Evolutionary conservation across 345 rosid species (phyloP), one percentile per base, ranked within the genome.

Genomic region (Limnanthes douglasii): DNA sequence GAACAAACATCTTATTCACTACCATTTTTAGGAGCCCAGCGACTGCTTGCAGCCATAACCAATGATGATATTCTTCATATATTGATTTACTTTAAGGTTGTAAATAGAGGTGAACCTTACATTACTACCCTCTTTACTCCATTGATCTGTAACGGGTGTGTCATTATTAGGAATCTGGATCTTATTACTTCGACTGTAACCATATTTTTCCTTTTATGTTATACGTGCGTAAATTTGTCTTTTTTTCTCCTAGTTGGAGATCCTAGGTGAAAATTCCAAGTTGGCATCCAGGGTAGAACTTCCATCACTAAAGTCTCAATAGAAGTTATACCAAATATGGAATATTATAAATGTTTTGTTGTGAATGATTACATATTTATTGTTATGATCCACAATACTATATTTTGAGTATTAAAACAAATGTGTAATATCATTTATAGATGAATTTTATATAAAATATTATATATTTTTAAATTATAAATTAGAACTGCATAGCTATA

Each of bases 11-110:
- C n/a, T n/a, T n/a, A n/a, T n/a, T n/a, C n/a, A n/a, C n/a, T n/a
- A n/a, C n/a, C n/a, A n/a, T n/a, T n/a, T n/a, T n/a, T n/a, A n/a
- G 99, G 99, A 39, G 99, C 99, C 42, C 99, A 96, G 22, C 75
- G 94, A 43, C 70, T 92, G 44, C 93, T 92, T 51, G 96, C 96
- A n/a, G 99, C 99, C 4, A 92, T 92, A 65, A 94, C 96, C 39
- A 92, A 92, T 54, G 99, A 92, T 66, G 96, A 92, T 51, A 92
- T 92, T 66, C 76, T 92, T 35, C 99, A 96, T 18, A 64, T 92
- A 62, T 86, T 92, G 51, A 78, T 80, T 59, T 85, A 92, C 63
- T 92, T 92, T 66, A 92, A 64, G 67, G 94, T 71, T 54, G 75
- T 75, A 39, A 94, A 92, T 34, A 80, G 93, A 22, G 51, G 60